phyloP scores from a whole-genome alignment of 2,329 filamentous ascomycete species.

The Passalora sequoiae region DNA sequence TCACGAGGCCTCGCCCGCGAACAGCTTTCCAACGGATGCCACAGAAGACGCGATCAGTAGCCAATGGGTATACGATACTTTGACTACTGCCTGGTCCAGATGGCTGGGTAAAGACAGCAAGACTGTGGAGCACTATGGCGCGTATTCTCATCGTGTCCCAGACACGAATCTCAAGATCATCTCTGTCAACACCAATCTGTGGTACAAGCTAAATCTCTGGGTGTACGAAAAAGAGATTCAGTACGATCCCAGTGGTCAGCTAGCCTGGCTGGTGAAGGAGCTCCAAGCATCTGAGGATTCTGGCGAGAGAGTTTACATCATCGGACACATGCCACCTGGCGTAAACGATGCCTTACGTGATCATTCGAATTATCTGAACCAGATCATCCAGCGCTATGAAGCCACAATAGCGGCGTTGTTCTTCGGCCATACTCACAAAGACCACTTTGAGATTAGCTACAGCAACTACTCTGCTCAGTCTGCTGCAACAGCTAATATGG shows the following conservation, averaged over 20 bases:
- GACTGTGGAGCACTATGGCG: slow-evolving; percentile 39
- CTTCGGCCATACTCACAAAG: slow-evolving; percentile 53
- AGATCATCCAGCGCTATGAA: slow-evolving; percentile 44
- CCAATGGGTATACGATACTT: slow-evolving; percentile 51
- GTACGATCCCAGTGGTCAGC: slow-evolving; percentile 49
- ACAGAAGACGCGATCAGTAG: slow-evolving; percentile 26
- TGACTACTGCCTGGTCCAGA: slow-evolving; percentile 44
- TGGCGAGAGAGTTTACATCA: slow-evolving; percentile 52
- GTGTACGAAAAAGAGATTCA: slow-evolving; percentile 49
- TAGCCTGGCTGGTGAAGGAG: slow-evolving; percentile 52
- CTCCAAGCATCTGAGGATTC: slow-evolving; percentile 50
- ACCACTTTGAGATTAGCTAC: slow-evolving; percentile 55
- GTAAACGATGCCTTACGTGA: slow-evolving; percentile 50
- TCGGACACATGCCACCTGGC: slow-evolving; percentile 54
- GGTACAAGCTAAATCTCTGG: slow-evolving; percentile 56
- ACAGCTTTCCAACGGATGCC: slow-evolving; percentile 18
- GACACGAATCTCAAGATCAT: slow-evolving; percentile 49
- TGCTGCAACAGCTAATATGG: slow-evolving; percentile 43
- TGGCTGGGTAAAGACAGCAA: slow-evolving; percentile 45
- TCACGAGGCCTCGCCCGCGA: slow-evolving; percentile 45
- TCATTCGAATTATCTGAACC: slow-evolving; percentile 35
- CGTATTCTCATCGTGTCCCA: slow-evolving; percentile 46
- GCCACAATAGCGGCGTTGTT: slow-evolving; percentile 53
- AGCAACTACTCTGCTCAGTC: slow-evolving; percentile 42
- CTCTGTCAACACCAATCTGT: slow-evolving; percentile 57